These are phyloP conservation scores for Aspergillus flavus DNA, from an alignment of 2,329 filamentous ascomycete genomes.

Conservation along the genomic window DNA sequence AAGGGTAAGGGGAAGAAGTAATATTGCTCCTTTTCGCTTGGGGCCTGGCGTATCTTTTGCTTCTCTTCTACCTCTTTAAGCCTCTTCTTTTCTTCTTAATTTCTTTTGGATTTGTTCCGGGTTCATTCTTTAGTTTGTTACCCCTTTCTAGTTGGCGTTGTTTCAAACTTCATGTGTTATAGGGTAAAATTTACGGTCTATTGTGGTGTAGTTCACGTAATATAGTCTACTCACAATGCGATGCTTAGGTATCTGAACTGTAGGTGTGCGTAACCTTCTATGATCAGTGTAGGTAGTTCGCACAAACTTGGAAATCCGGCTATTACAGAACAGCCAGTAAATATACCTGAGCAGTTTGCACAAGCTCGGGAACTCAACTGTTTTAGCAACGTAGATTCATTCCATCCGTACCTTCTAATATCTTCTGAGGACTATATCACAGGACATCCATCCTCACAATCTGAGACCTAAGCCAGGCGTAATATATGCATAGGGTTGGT, in stretches of 20 bases:
- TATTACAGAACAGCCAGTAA: not conserved
- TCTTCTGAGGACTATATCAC: not conserved
- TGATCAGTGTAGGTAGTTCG: not conserved
- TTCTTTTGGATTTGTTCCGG: not conserved
- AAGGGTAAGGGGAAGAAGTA: conserved; percentile 20
- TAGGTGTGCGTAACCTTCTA: not conserved
- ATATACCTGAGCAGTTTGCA: not conserved
- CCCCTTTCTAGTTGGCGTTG: not conserved
- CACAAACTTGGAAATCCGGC: not conserved
- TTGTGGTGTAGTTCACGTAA: not conserved
- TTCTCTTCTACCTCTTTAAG: not conserved
- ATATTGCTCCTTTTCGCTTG: not conserved
- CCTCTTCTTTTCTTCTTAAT: not conserved
- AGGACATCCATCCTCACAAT: not conserved
- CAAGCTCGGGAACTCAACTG: not conserved
- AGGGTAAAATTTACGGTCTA: not conserved
- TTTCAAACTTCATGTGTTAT: not conserved
- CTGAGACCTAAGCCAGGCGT: not conserved
- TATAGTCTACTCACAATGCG: not conserved
- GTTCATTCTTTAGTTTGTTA: not conserved
- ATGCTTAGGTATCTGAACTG: not conserved
- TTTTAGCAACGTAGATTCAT: not conserved
- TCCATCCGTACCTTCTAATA: not conserved
- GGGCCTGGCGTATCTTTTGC: not conserved
- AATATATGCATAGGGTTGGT: not conserved